Base-by-base conservation (phyloP, 1,284 basidiomycete genomes). In the Jaminaea rosea region DNA sequence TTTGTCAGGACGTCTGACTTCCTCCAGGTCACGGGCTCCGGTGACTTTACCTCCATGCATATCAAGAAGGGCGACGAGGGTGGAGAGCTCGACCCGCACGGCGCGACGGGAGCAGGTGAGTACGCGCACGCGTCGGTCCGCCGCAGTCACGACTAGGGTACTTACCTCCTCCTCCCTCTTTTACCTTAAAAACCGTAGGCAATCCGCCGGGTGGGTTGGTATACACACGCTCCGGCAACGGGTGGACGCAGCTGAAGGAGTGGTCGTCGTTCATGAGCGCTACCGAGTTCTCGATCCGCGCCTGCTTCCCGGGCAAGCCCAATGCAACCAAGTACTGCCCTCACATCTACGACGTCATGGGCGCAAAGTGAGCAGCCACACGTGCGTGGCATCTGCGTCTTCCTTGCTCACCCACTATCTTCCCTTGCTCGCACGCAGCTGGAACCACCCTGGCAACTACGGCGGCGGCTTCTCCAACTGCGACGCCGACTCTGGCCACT, bases 1-100 rank as follows among this genome's bases (percentile, higher is more conserved):
- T 83, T 82, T 59, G 76, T 82, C 53, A 77, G 81, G 68, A 81
- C 87, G 4, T 80, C 64, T 27, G 81, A 84, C 72, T 86, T 82
- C 65, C 78, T 86, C 23, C 84, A 86, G 69, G 75, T 85, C 50
- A 83, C 82, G 46, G 85, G 82, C 44, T 26, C 42, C 11, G 84
- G 84, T 24, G 80, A 87, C 63, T 72, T 86, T 50, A 85, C 84
- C 5, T 76, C 77, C 55, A 68, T 87, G 55, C 55, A 56, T 39
- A 50, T 62, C 26, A 48, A 56, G 32, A 17, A 29, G 3, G 36
- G 50, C 13, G 58, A 62, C 41, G 52, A 56, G 17, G 63, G 63
- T 4, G 63, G 63, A 7, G 63, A 65, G 46, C 58, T 65, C 27
- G 63, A 65, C 36, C 63, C 63, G 2, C 63, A 65, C 49, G 63